Evolutionary conservation across 805 yeast genomes (phyloP).

Genomic region (Pichia sporocuriosa): DNA sequence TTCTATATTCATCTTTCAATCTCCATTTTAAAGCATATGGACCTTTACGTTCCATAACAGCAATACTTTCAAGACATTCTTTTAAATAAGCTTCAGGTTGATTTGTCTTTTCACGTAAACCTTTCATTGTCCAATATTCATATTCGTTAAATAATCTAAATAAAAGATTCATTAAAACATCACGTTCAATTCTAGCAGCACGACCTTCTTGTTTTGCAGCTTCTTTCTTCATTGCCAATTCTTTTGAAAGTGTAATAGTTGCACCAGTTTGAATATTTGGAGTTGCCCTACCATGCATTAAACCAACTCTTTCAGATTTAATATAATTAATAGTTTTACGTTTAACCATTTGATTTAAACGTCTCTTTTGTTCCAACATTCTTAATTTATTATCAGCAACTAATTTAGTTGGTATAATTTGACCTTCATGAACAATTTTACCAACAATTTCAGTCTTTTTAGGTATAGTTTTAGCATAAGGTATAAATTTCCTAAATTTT

Average conservation of each 20-base stretch:
- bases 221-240: conserved; percentile 46
- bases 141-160: conserved; percentile 89
- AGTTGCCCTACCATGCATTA: conserved; percentile 78
- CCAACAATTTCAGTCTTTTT: conserved; percentile 82
- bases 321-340: conserved; percentile 48
- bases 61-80: conserved; percentile 86
- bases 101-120: conserved; percentile 84
- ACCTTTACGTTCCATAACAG: conserved; percentile 84
- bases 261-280: conserved; percentile 67
- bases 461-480: conserved; percentile 82
- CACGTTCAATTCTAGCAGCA: conserved; percentile 90
- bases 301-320: conserved; percentile 71
- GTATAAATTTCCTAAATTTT: conserved; percentile 43
- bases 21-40: conserved; percentile 92
- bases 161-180: conserved; percentile 79
- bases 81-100: conserved; percentile 93
- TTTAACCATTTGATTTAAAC: conserved; percentile 29
- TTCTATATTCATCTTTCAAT: conserved; percentile 83
- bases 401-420: conserved; percentile 67
- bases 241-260: conserved; percentile 62
- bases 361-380: conserved; percentile 41
- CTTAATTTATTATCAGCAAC: conserved; percentile 60
- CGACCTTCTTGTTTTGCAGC: conserved; percentile 63
- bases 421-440: conserved; percentile 87
- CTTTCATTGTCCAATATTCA: conserved; percentile 95